Base-by-base conservation (phyloP, 1,284 basidiomycete species). In the Puccinia polysora region DNA sequence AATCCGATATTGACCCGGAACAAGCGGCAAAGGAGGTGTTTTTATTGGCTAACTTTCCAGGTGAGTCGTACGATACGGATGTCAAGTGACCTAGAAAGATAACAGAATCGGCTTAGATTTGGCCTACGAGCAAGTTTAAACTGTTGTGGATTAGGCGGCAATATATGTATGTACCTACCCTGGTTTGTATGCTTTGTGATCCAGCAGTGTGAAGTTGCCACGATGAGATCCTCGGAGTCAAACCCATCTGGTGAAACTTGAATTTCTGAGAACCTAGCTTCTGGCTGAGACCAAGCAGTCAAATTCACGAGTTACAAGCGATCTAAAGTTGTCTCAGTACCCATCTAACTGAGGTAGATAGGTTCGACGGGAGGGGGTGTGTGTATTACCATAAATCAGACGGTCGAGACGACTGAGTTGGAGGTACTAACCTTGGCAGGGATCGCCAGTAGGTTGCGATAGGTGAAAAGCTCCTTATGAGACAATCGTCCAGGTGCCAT, bases 151-250 rank as follows among this genome's bases (percentile, higher is more conserved):
- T 10, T 10, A 53, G 50, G n/a, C n/a, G n/a, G n/a, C n/a, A n/a
- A n/a, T n/a, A n/a, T n/a, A 53, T 53, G 50, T n/a, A 53, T 53
- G 10, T n/a, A n/a, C 28, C 8, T 53, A 77, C 81, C 74, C 72
- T 81, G 82, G 85, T 83, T 92, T 93, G 86, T 96, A 93, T 81
- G 95, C 86, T 85, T 98, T 97, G 88, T 45, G 5, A 69, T 58
- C 65, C 65, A 69, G 56, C 30, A 69, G 1, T 55, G 32, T 6
- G 36, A 56, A 14, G 65, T 69, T 40, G 65, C 52, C 7, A 20
- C 53, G 53, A 69, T 69, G 18, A 69, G 38, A 34, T 69, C 43
- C 25, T 45, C 32, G 5, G 65, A 69, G 36, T 69, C 55, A 25
- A 55, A 50, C n/a, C 55, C 65, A n/a, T 23, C 50, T 38, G 65